phyloP scores from a whole-genome alignment of 176 grass and related monocot species.

The Phoenix dactylifera region DNA sequence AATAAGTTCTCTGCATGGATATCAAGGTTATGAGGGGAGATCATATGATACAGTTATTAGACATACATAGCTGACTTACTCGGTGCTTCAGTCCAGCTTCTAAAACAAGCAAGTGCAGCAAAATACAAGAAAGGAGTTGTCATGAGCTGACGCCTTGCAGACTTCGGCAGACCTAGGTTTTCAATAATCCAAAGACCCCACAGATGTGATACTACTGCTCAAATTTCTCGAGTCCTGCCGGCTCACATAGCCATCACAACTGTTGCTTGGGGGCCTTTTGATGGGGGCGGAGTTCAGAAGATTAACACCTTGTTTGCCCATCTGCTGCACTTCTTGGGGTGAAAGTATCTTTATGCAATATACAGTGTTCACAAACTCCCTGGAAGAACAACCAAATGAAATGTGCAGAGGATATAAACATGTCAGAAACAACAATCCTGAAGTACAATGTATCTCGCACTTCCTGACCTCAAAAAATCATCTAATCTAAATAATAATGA shows the following conservation, averaged over 20 bases:
- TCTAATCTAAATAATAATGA: background rate
- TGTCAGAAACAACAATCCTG: background rate
- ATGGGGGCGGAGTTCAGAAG: conserved; percentile 48
- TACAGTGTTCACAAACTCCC: conserved; percentile 92
- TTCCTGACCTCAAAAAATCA: background rate
- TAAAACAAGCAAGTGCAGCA: conserved; percentile 26
- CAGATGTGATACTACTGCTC: conserved; percentile 58
- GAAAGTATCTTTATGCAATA: conserved; percentile 97
- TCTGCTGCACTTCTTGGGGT: conserved; percentile 89
- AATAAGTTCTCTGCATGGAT: conserved; percentile 23
- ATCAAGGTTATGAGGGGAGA: conserved; percentile 26
- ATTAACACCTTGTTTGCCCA: conserved; percentile 60
- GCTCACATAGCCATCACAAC: conserved; percentile 63
- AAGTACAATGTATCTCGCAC: too few relatives aligned
- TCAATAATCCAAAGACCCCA: conserved; percentile 76
- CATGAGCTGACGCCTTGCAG: background rate
- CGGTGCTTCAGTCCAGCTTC: conserved; percentile 37
- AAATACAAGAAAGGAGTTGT: conserved; percentile 3
- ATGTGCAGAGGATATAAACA: conserved; percentile 7
- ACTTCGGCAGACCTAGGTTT: conserved; percentile 10
- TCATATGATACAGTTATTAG: conserved; percentile 68
- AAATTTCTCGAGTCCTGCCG: conserved; percentile 69
- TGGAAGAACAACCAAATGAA: conserved; percentile 3
- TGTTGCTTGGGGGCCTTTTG: conserved; percentile 37
- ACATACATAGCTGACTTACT: conserved; percentile 27